Evolutionary conservation across 129 eudicot genomes (phyloP).

Genomic region (Artemisia tridentata): DNA sequence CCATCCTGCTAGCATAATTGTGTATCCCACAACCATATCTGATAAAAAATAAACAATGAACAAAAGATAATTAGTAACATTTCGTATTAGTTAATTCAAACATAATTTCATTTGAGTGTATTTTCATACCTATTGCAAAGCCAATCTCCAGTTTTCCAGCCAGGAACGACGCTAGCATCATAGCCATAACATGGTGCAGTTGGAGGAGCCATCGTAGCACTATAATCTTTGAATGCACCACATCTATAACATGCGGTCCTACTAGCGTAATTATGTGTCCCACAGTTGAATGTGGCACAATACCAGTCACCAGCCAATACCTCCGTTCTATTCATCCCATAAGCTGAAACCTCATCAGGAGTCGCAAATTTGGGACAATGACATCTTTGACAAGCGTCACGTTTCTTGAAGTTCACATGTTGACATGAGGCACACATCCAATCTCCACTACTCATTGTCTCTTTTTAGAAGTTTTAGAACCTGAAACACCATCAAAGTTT

Average conservation of each 20-base stretch:
- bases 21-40: slow-evolving; percentile 84
- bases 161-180: slow-evolving; percentile 47
- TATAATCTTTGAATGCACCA: slow-evolving; percentile 59
- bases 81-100: neutral
- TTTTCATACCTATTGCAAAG: slow-evolving; percentile 64
- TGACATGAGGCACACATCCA: slow-evolving; percentile 94
- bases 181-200: slow-evolving; percentile 39
- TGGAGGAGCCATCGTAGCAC: slow-evolving; percentile 34
- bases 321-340: slow-evolving; percentile 47
- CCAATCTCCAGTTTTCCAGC: slow-evolving; percentile 96
- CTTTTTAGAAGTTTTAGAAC: slow-evolving; percentile 26
- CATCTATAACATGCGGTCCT: slow-evolving; percentile 72
- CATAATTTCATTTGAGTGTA: neutral
- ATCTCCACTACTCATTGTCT: slow-evolving; percentile 77
- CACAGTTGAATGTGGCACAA: slow-evolving; percentile 68
- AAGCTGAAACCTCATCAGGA: slow-evolving; percentile 45
- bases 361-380: slow-evolving; percentile 67
- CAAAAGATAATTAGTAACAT: neutral
- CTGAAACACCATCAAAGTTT: slow-evolving; percentile 17
- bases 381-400: slow-evolving; percentile 77
- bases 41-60: slow-evolving; percentile 20
- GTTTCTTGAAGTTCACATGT: slow-evolving; percentile 76
- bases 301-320: slow-evolving; percentile 85
- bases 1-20: slow-evolving; percentile 87
- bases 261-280: slow-evolving; percentile 85